Evolutionary conservation across 345 rosid species (phyloP).

Genomic region (Sisymbrium altissimum): DNA sequence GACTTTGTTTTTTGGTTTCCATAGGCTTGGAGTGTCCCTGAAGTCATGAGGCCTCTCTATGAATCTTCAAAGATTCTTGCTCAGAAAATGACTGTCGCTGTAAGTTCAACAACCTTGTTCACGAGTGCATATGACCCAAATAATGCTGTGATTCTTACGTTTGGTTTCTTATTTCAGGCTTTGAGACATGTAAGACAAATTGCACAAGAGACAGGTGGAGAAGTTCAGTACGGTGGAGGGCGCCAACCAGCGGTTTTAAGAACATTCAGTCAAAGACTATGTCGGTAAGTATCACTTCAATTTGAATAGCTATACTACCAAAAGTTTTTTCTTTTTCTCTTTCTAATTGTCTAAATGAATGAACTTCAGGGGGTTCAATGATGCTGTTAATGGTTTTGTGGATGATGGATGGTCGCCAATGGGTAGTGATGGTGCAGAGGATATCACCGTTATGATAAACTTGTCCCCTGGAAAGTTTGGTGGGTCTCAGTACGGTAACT

Average conservation of each 20-base stretch:
- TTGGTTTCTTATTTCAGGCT: slow-evolving; percentile 46
- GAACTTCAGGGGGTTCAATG: slow-evolving; percentile 83
- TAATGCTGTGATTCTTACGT: not conserved
- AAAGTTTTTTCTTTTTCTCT: not conserved
- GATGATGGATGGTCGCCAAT: slow-evolving; percentile 96
- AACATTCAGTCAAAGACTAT: slow-evolving; percentile 91
- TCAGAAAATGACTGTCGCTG: slow-evolving; percentile 91
- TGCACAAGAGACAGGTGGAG: slow-evolving; percentile 92
- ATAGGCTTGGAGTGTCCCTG: slow-evolving; percentile 92
- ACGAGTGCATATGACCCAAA: not conserved
- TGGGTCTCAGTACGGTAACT: slow-evolving; percentile 60
- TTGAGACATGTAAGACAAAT: slow-evolving; percentile 80
- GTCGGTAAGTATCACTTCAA: slow-evolving; percentile 46
- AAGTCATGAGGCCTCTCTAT: slow-evolving; percentile 90
- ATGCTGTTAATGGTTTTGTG: slow-evolving; percentile 85
- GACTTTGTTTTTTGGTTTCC: not conserved
- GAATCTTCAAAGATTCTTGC: slow-evolving; percentile 93
- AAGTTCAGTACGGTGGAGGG: slow-evolving; percentile 88
- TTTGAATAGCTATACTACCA: not conserved
- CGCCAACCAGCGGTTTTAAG: slow-evolving; percentile 94
- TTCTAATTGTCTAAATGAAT: slow-evolving; percentile 13
- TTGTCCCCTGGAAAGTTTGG: slow-evolving; percentile 69
- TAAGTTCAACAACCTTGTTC: slow-evolving; percentile 34
- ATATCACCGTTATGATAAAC: slow-evolving; percentile 74
- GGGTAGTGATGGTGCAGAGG: slow-evolving; percentile 78